A percentile compares a stretch with the other conserved stretches of the same genome.
phyloP scores from a whole-genome alignment of 805 yeast genomes.

The Clavispora carvajalis region DNA sequence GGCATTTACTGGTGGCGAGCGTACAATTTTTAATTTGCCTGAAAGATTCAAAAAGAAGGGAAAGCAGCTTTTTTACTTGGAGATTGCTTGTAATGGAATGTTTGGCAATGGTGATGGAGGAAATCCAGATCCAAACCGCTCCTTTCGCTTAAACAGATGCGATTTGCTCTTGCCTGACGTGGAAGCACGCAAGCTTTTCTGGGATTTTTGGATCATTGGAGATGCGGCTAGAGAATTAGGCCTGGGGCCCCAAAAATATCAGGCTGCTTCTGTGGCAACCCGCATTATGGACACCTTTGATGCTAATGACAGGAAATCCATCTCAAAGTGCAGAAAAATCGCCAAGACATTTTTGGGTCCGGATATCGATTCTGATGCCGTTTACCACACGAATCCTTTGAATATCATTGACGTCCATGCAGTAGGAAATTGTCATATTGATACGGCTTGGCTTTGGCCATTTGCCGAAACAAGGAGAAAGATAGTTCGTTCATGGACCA shows the following conservation, averaged over 20 bases:
- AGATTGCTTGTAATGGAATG: slow-evolving; percentile 93
- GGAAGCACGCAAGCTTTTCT: slow-evolving; percentile 69
- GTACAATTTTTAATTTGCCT: slow-evolving; percentile 62
- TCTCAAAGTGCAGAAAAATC: slow-evolving; percentile 59
- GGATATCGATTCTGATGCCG: slow-evolving; percentile 58
- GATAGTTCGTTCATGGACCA: slow-evolving; percentile 91
- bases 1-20: slow-evolving; percentile 84
- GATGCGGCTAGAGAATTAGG: slow-evolving; percentile 89
- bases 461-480: slow-evolving; percentile 93
- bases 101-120: slow-evolving; percentile 65
- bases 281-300: slow-evolving; percentile 82
- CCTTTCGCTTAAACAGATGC: slow-evolving; percentile 61
- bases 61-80: slow-evolving; percentile 70
- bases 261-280: slow-evolving; percentile 76
- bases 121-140: slow-evolving; percentile 69
- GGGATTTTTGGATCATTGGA: slow-evolving; percentile 83
- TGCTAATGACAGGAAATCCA: slow-evolving; percentile 53
- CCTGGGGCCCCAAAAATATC: slow-evolving; percentile 64
- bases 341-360: slow-evolving; percentile 63
- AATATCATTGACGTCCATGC: slow-evolving; percentile 63
- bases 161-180: slow-evolving; percentile 78
- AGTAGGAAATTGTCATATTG: slow-evolving; percentile 94
- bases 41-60: slow-evolving; percentile 44
- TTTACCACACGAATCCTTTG: slow-evolving; percentile 31
- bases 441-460: slow-evolving; percentile 99